These are phyloP conservation scores for Colletotrichum sp. DNA, from an alignment of 2,329 filamentous ascomycete genomes.

Conservation along the genomic window DNA sequence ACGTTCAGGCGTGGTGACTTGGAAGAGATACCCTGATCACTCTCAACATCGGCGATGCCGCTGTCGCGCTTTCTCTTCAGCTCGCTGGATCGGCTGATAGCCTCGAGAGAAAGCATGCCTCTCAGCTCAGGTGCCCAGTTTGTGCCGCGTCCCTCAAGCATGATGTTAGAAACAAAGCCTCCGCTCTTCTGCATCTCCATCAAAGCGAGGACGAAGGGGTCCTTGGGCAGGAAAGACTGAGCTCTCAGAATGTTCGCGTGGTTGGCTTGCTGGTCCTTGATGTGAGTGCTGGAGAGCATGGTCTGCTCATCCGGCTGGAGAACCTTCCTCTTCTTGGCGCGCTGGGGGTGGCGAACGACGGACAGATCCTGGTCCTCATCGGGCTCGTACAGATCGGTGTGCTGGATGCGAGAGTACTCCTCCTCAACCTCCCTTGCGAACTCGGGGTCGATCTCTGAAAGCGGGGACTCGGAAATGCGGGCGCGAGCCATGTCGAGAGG, in stretches of 20 bases:
- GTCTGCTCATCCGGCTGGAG: slow-evolving; percentile 84
- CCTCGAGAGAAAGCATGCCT: slow-evolving; percentile 87
- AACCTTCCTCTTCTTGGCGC: slow-evolving; percentile 77
- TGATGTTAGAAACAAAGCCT: slow-evolving; percentile 85
- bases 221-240: slow-evolving; percentile 82
- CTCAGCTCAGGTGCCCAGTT: slow-evolving; percentile 92
- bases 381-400: slow-evolving; percentile 66
- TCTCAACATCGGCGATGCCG: slow-evolving; percentile 80
- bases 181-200: slow-evolving; percentile 93
- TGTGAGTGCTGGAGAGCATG: slow-evolving; percentile 75
- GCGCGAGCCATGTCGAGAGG: slow-evolving; percentile 56
- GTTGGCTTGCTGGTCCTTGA: slow-evolving; percentile 86
- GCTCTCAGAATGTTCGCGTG: slow-evolving; percentile 85
- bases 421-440: slow-evolving; percentile 64
- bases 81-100: slow-evolving; percentile 77
- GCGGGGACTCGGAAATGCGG: slow-evolving; percentile 72
- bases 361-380: slow-evolving; percentile 62
- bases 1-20: slow-evolving; percentile 75
- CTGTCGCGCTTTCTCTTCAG: slow-evolving; percentile 94
- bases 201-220: slow-evolving; percentile 84
- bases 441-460: slow-evolving; percentile 72
- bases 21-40: slow-evolving; percentile 58
- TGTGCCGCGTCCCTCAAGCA: slow-evolving; percentile 78
- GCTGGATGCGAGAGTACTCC: slow-evolving; percentile 56
- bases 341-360: slow-evolving; percentile 71